Percentiles rank a stretch among this genome's conserved stretches.
Conservation (phyloP, 2,329 filamentous ascomycete species). For the Aureobasidium pullulans region DNA sequence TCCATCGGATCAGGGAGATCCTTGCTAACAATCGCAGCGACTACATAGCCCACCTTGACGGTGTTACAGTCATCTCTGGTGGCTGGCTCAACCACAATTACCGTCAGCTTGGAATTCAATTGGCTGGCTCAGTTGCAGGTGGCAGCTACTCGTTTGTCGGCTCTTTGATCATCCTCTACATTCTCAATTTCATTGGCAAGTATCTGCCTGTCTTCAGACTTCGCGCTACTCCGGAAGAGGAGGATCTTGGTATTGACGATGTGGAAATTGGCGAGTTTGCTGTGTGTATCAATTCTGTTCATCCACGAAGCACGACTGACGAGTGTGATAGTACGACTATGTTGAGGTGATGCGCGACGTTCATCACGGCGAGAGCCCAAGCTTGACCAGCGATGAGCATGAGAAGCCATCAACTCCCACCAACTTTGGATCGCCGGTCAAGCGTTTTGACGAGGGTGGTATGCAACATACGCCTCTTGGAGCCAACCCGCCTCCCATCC, state of each 20-base stretch:
- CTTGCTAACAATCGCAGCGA: constrained; percentile 35
- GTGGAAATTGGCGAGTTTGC: constrained; percentile 89
- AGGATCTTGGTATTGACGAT: constrained; percentile 80
- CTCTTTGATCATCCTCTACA: constrained; percentile 64
- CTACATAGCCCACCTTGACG: constrained; percentile 77
- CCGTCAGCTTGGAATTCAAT: constrained; percentile 74
- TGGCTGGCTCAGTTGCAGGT: constrained; percentile 72
- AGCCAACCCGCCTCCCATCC: background rate
- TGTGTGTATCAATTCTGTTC: constrained; percentile 33
- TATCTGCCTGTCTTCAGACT: constrained; percentile 68
- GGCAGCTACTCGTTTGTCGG: constrained; percentile 70
- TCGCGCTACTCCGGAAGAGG: constrained; percentile 67
- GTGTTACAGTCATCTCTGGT: constrained; percentile 57
- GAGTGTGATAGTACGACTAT: constrained; percentile 62
- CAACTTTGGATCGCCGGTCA: background rate
- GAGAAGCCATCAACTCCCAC: constrained; percentile 11
- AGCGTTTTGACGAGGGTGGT: background rate
- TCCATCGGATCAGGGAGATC: background rate
- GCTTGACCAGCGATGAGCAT: constrained; percentile 1
- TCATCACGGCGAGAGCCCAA: constrained; percentile 20
- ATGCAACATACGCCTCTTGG: constrained; percentile 4
- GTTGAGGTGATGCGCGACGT: constrained; percentile 75
- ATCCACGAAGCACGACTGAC: background rate
- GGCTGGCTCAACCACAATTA: constrained; percentile 82
- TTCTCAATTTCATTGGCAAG: constrained; percentile 61